Evolutionary conservation across 129 eudicot genomes (phyloP).

Genomic region (Pittosporum tobira): DNA sequence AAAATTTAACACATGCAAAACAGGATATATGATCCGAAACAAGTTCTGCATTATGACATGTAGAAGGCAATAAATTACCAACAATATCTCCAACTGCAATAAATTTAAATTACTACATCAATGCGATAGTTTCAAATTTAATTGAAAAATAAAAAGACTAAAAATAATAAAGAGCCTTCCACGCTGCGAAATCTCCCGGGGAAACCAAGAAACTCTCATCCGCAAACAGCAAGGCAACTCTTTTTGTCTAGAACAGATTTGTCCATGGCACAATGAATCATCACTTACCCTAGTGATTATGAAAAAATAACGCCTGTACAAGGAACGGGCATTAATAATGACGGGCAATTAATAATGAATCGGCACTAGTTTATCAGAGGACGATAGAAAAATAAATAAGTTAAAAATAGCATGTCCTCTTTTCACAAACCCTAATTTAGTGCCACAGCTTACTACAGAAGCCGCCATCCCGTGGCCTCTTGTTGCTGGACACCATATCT

Average conservation of each 20-base stretch:
- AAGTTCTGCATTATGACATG: no score
- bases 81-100: neutral
- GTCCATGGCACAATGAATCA: neutral
- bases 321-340: no score
- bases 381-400: neutral
- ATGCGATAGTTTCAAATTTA: neutral
- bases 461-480: conserved; percentile 52
- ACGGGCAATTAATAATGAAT: no score
- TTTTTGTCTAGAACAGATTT: neutral
- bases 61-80: conserved; percentile 1
- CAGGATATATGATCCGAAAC: no score
- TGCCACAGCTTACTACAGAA: conserved; percentile 52
- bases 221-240: neutral
- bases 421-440: conserved; percentile 12
- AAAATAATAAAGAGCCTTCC: neutral
- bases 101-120: conserved; percentile 3
- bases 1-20: no score
- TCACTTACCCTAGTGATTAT: neutral
- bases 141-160: neutral
- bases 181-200: neutral
- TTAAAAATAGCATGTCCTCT: conserved; percentile 1
- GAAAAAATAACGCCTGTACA: neutral
- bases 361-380: neutral
- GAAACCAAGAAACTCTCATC: conserved; percentile 1
- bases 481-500: conserved; percentile 57